Conservation (phyloP, 495 filamentous ascomycete species). For the Copromyces sp. region DNA sequence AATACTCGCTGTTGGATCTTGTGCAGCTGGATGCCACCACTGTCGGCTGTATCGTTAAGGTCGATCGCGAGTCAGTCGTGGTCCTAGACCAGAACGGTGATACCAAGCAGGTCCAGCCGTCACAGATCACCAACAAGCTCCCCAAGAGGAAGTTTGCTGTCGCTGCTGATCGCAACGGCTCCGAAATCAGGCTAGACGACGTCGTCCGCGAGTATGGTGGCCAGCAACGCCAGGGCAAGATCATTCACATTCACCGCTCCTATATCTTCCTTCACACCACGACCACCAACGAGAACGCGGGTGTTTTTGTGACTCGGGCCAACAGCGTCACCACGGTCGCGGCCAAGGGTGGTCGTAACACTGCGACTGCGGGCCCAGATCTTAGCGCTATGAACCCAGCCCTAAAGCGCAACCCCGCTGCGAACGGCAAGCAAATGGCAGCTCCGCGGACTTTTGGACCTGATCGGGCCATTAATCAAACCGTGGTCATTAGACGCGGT, state of each 20-base stretch:
- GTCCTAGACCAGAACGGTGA: slow-evolving; percentile 87
- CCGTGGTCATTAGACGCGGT: slow-evolving; percentile 73
- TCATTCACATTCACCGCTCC: slow-evolving; percentile 83
- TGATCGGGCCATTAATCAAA: slow-evolving; percentile 84
- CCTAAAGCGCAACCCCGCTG: slow-evolving; percentile 49
- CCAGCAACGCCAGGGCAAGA: slow-evolving; percentile 73
- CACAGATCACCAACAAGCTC: slow-evolving; percentile 81
- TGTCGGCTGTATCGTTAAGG: slow-evolving; percentile 86
- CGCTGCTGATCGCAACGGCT: slow-evolving; percentile 85
- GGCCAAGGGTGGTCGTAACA: slow-evolving; percentile 76
- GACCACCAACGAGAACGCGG: slow-evolving; percentile 75
- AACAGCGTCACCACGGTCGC: slow-evolving; percentile 79
- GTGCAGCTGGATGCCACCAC: slow-evolving; percentile 89
- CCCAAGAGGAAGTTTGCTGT: slow-evolving; percentile 69
- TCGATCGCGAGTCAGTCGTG: slow-evolving; percentile 83
- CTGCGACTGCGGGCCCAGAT: slow-evolving; percentile 55
- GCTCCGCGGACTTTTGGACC: slow-evolving; percentile 71
- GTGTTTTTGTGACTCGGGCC: slow-evolving; percentile 80
- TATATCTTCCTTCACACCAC: slow-evolving; percentile 82
- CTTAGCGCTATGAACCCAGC: slow-evolving; percentile 89
- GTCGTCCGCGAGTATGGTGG: slow-evolving; percentile 84
- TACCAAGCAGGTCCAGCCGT: slow-evolving; percentile 70
- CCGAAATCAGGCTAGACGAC: slow-evolving; percentile 85
- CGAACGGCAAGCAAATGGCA: slow-evolving; percentile 48
- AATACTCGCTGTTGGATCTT: slow-evolving; percentile 85